Percentiles rank a stretch among this genome's conserved stretches.
These are phyloP conservation scores for Tinospora cordifolia DNA, from an alignment of 164 flowering plant genomes.

Conservation along the genomic window DNA sequence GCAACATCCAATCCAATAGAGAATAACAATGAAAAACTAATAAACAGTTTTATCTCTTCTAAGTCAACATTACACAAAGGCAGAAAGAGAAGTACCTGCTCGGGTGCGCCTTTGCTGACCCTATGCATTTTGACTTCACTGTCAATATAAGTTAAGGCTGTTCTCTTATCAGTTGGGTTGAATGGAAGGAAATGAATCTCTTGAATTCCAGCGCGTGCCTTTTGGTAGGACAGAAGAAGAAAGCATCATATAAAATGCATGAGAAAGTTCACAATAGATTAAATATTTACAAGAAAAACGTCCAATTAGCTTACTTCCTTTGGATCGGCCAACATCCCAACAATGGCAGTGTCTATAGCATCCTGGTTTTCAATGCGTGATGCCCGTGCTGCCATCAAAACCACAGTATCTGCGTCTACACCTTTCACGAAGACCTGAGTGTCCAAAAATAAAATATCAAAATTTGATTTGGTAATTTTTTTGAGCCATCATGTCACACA, in stretches of 20 bases:
- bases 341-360: conserved; percentile 53
- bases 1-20: too few relatives aligned
- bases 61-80: not conserved
- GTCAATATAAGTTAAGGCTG: conserved; percentile 84
- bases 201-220: conserved; percentile 81
- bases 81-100: conserved; percentile 52
- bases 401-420: conserved; percentile 39
- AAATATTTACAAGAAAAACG: not conserved
- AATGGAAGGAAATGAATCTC: conserved; percentile 95
- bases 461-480: not conserved
- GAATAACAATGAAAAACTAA: conserved; percentile 1
- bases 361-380: conserved; percentile 51
- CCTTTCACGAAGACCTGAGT: conserved; percentile 54
- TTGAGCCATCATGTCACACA: not conserved
- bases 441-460: not conserved
- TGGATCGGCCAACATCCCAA: conserved; percentile 57
- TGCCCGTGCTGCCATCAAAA: conserved; percentile 53
- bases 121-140: conserved; percentile 76
- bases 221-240: conserved; percentile 5
- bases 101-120: conserved; percentile 98
- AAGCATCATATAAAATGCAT: not conserved
- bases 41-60: not conserved
- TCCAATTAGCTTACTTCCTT: conserved; percentile 44
- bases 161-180: conserved; percentile 91
- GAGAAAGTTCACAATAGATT: not conserved